Evolutionary conservation across 768 basidiomycete species (phyloP).

Genomic region (Strobilomyces confusus): DNA sequence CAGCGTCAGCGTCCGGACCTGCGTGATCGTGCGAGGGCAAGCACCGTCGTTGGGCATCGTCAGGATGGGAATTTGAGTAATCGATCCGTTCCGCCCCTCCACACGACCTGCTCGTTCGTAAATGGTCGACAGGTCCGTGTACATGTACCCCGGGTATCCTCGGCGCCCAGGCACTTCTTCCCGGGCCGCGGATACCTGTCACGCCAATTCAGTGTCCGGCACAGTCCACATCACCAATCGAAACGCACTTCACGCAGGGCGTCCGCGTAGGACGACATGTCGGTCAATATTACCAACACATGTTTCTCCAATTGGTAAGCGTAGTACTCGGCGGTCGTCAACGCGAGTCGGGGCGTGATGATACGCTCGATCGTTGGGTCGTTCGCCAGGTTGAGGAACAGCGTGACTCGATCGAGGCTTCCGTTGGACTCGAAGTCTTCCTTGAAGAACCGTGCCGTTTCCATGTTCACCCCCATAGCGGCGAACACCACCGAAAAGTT

Average conservation of each 20-base stretch:
- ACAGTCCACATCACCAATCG: conserved; percentile 8
- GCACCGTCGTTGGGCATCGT: conserved; percentile 99
- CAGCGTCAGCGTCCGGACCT: conserved; percentile 24
- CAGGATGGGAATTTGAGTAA: conserved; percentile 98
- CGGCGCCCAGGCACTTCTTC: conserved; percentile 99
- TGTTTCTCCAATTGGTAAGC: conserved; percentile 99
- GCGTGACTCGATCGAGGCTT: conserved; percentile 91
- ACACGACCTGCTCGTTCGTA: conserved; percentile 99
- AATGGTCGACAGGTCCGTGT: conserved; percentile 98
- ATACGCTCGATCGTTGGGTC: conserved; percentile 99
- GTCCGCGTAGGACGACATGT: conserved; percentile 98
- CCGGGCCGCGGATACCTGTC: conserved; percentile 87
- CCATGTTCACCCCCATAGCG: conserved; percentile 99
- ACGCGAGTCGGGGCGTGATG: conserved; percentile 95
- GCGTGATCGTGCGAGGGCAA: conserved; percentile 24
- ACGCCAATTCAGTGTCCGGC: conserved; percentile 8
- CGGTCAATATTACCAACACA: conserved; percentile 97
- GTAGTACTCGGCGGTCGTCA: conserved; percentile 99
- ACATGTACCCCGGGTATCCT: conserved; percentile 98
- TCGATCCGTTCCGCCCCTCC: conserved; percentile 95
- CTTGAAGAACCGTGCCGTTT: conserved; percentile 99
- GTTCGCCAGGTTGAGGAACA: conserved; percentile 98
- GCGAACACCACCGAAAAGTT: conserved; percentile 99
- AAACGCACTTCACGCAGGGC: conserved; percentile 82
- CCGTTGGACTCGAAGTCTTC: conserved; percentile 99